phyloP scores from a whole-genome alignment of 176 grass and related monocot genomes.

The Juncus inflexus region DNA sequence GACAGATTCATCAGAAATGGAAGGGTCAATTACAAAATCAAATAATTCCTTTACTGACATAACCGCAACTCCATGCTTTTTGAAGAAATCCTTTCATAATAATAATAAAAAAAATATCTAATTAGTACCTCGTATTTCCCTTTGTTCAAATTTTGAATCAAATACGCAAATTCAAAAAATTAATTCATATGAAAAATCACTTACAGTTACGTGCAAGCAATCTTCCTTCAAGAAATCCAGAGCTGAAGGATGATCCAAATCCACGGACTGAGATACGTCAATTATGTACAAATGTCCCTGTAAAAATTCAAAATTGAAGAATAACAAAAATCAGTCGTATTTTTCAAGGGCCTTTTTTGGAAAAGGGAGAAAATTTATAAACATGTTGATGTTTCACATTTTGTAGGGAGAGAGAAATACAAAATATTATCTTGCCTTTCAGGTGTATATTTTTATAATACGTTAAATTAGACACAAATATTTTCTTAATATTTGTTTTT shows the following conservation, averaged over 20 bases:
- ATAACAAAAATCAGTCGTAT: neutral
- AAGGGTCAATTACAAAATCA: slow-evolving; percentile 83
- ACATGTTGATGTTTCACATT: neutral
- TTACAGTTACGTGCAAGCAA: slow-evolving; percentile 93
- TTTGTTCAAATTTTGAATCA: neutral
- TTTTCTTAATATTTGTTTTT: neutral
- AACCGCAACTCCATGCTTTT: slow-evolving; percentile 67
- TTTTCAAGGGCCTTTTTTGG: neutral
- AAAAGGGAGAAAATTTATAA: neutral
- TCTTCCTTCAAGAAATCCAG: slow-evolving; percentile 94
- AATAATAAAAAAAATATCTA: no score
- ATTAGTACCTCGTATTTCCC: no score
- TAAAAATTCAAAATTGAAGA: slow-evolving; percentile 19
- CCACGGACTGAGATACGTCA: slow-evolving; percentile 95
- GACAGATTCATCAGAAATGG: slow-evolving; percentile 72
- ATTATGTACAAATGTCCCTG: slow-evolving; percentile 97
- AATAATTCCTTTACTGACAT: slow-evolving; percentile 78
- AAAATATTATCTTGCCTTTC: no score
- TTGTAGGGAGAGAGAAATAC: neutral
- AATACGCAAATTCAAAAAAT: slow-evolving; percentile 1
- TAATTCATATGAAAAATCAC: slow-evolving; percentile 16
- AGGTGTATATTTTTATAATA: no score
- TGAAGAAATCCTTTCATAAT: slow-evolving; percentile 69
- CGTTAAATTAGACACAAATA: neutral
- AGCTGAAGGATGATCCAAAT: slow-evolving; percentile 84